A percentile compares a stretch with the other conserved stretches of the same genome.
phyloP scores from a whole-genome alignment of 768 basidiomycete species.

The Fistulinella prunicolor region DNA sequence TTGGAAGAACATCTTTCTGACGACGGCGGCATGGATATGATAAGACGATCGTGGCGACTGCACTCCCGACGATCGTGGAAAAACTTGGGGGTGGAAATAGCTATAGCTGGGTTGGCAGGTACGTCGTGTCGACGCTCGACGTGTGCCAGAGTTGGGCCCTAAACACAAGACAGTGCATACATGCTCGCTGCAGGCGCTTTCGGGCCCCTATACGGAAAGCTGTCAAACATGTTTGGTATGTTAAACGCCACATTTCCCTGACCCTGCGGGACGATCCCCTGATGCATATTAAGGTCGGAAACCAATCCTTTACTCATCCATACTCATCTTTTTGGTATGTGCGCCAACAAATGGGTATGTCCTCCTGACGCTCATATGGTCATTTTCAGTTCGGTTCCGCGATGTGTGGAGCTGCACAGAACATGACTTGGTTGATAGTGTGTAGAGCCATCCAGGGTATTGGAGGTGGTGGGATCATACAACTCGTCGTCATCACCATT shows the following conservation, averaged over 20 bases:
- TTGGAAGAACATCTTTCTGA: too few species aligned
- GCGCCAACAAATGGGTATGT: too few species aligned
- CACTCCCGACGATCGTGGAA: slow-evolving; percentile 71
- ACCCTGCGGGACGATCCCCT: slow-evolving; percentile 21
- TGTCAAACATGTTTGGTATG: slow-evolving; percentile 55
- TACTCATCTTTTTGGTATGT: slow-evolving; percentile 65
- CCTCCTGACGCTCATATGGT: background rate
- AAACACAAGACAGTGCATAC: slow-evolving; percentile 54
- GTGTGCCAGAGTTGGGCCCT: background rate
- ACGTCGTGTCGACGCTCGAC: slow-evolving; percentile 13
- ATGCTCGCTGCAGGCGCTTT: slow-evolving; percentile 65
- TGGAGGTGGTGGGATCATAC: slow-evolving; percentile 78
- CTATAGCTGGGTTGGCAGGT: slow-evolving; percentile 78
- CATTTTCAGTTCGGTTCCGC: slow-evolving; percentile 64
- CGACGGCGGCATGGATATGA: too few species aligned
- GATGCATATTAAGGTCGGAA: slow-evolving; percentile 49
- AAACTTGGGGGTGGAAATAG: slow-evolving; percentile 58
- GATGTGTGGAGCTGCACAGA: slow-evolving; percentile 78
- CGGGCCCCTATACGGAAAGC: slow-evolving; percentile 74
- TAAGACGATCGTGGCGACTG: slow-evolving; percentile 68
- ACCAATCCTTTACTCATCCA: slow-evolving; percentile 63
- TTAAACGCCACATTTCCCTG: background rate
- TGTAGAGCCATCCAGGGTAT: slow-evolving; percentile 80
- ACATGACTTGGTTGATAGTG: slow-evolving; percentile 73
- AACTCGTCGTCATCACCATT: slow-evolving; percentile 73